Evolutionary conservation across 176 grass and related monocot genomes (phyloP).

Genomic region (Tuctoria greenei): DNA sequence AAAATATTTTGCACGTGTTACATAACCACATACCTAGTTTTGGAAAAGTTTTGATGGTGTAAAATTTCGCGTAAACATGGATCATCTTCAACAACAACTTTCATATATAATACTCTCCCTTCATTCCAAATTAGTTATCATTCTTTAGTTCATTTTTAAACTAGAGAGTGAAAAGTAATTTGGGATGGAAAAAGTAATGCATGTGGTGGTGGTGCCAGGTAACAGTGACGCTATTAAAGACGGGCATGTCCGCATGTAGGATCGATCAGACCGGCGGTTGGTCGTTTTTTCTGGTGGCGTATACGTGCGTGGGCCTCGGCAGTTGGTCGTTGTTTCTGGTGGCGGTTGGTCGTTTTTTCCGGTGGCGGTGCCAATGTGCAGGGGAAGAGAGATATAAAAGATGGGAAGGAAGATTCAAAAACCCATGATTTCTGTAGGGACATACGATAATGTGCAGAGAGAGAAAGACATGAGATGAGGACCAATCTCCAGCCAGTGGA

Average conservation of each 20-base stretch:
- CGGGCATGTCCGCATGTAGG: slow-evolving; percentile 9
- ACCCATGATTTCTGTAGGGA: slow-evolving; percentile 36
- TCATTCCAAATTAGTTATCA: no score
- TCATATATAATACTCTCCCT: no score
- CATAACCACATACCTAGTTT: no score
- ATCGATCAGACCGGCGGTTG: slow-evolving; percentile 11
- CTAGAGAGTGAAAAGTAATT: no score
- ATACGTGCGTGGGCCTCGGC: not conserved
- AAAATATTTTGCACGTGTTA: no score
- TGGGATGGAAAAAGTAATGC: no score
- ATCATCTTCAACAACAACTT: no score
- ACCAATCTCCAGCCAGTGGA: not conserved
- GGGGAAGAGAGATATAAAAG: not conserved
- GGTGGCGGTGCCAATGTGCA: no score
- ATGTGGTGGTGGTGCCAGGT: no score
- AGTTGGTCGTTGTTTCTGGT: slow-evolving; percentile 48
- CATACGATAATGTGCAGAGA: slow-evolving; percentile 25
- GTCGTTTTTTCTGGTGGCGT: slow-evolving; percentile 41
- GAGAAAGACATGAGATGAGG: not conserved
- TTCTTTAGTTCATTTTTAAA: no score
- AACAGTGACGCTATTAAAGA: not conserved
- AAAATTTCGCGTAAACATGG: no score
- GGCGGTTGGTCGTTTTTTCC: slow-evolving; percentile 43
- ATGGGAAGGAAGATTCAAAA: slow-evolving; percentile 43
- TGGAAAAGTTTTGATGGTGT: no score